phyloP scores from a whole-genome alignment of 2,329 filamentous ascomycete species.

The Calonectria naviculata region DNA sequence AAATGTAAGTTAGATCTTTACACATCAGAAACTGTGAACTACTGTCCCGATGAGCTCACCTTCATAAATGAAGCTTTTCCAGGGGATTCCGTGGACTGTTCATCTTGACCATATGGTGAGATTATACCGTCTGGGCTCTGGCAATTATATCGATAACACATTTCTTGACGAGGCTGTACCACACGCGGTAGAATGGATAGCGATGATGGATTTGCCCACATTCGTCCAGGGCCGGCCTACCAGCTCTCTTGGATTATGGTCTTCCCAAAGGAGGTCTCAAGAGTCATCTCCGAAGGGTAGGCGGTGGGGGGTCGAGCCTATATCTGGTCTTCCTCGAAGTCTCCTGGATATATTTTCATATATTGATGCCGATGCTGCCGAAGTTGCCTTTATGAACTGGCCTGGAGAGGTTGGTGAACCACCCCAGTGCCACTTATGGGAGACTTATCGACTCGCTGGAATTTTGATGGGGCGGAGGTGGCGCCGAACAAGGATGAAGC shows the following conservation, averaged over 20 bases:
- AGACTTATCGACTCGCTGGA: slow-evolving; percentile 39
- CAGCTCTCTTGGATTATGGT: slow-evolving; percentile 27
- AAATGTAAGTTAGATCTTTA: background rate
- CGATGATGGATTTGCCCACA: slow-evolving; percentile 34
- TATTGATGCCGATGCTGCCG: slow-evolving; percentile 25
- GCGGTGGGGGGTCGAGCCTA: slow-evolving; percentile 32
- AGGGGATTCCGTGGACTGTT: slow-evolving; percentile 26
- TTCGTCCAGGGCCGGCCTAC: slow-evolving; percentile 29
- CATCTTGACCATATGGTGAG: slow-evolving; percentile 31
- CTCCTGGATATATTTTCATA: slow-evolving; percentile 40
- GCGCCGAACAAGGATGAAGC: background rate
- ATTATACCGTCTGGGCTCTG: slow-evolving; percentile 21
- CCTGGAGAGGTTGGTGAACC: slow-evolving; percentile 39
- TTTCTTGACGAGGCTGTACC: background rate
- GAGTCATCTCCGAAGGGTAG: background rate
- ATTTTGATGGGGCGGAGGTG: slow-evolving; percentile 35
- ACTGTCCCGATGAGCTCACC: background rate
- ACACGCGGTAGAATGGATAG: slow-evolving; percentile 27
- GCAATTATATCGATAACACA: background rate
- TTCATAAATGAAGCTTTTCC: slow-evolving; percentile 23
- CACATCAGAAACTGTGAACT: too few species aligned
- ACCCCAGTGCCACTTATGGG: slow-evolving; percentile 43
- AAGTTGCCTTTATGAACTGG: slow-evolving; percentile 34
- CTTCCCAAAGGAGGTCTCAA: slow-evolving; percentile 12
- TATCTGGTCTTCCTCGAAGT: slow-evolving; percentile 40